phyloP scores from a whole-genome alignment of 164 flowering plant species.

The Magnolia officinalis region DNA sequence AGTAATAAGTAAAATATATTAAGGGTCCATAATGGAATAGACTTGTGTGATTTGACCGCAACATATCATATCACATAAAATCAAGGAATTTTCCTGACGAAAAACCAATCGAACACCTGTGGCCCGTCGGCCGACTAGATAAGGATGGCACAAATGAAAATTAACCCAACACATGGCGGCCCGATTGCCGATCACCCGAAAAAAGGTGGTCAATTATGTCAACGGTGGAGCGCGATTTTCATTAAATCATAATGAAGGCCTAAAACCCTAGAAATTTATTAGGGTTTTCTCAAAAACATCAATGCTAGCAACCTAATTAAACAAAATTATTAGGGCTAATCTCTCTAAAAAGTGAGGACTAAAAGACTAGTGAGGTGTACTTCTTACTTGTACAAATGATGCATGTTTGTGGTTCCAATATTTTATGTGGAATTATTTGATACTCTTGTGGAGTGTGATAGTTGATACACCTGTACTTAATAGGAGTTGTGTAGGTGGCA shows the following conservation, averaged over 20 bases:
- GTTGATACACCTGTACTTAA: no score
- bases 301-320: slow-evolving; percentile 6
- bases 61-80: not conserved
- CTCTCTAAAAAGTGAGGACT: not conserved
- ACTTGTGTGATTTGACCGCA: not conserved
- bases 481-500: no score
- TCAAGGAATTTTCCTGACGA: not conserved
- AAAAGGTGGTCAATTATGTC: slow-evolving; percentile 6
- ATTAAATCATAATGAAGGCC: slow-evolving; percentile 14
- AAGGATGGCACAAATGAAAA: not conserved
- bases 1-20: no score
- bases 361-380: not conserved
- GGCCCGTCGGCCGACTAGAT: not conserved
- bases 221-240: slow-evolving; percentile 6
- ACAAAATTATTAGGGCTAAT: not conserved
- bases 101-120: not conserved
- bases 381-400: not conserved
- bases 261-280: slow-evolving; percentile 17
- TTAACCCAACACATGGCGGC: not conserved
- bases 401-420: not conserved
- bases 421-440: not conserved
- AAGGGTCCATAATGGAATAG: not conserved
- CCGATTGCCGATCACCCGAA: not conserved
- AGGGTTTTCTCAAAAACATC: slow-evolving; percentile 8
- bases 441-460: no score